Conservation (phyloP, 2,329 filamentous ascomycete species). For the Ophiostoma himal-ulmi region DNA sequence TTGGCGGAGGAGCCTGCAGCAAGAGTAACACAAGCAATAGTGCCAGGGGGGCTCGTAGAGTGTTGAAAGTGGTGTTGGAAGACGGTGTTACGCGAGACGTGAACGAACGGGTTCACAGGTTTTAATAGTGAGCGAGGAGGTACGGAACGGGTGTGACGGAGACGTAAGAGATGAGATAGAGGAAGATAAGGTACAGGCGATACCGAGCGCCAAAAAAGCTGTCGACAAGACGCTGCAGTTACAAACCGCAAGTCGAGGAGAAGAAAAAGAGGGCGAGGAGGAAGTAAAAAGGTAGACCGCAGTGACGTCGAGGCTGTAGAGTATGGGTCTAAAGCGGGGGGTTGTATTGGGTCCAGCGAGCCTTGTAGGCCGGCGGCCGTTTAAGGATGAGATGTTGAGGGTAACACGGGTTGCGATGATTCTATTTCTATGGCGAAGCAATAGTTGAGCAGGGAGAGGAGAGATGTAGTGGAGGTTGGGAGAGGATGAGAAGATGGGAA, state of each 20-base stretch:
- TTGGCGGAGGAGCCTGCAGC: not conserved
- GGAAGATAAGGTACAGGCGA: not conserved
- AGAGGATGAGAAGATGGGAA: not conserved
- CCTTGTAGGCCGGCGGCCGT: not conserved
- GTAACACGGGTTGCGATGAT: not conserved
- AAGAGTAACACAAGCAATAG: not conserved
- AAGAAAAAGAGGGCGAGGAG: not conserved
- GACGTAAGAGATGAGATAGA: not conserved
- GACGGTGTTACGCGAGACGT: not conserved
- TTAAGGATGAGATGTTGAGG: not conserved
- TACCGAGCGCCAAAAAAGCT: not conserved
- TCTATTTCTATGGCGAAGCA: not conserved
- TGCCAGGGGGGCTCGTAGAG: not conserved
- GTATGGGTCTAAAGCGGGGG: conserved; percentile 4
- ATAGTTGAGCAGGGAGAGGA: not conserved
- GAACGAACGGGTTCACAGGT: not conserved
- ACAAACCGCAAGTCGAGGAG: not conserved
- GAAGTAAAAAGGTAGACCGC: not conserved
- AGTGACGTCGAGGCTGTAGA: conserved; percentile 7
- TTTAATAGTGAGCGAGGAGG: not conserved
- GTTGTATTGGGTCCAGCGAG: conserved; percentile 1
- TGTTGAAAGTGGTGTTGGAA: not conserved
- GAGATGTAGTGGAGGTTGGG: too few relatives aligned
- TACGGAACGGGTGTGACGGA: not conserved
- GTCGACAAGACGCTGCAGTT: not conserved